Percentiles rank a stretch among this genome's conserved stretches.
Conservation (phyloP, 129 eudicot species). For the Logfia minima region DNA sequence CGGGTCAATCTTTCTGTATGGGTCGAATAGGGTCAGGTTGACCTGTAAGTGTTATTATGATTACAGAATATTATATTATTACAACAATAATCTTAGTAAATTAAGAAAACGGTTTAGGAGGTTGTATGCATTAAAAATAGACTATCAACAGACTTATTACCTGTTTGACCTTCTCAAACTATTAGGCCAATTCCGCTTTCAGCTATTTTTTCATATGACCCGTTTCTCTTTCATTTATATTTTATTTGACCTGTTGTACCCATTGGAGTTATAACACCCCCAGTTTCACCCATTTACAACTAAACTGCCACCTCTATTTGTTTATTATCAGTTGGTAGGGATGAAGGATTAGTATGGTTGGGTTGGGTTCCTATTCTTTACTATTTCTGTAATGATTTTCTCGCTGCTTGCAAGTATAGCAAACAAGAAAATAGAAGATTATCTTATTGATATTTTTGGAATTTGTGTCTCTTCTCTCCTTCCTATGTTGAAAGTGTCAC, state of each 20-base stretch:
- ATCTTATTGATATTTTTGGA: conserved; percentile 1
- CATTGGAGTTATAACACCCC: neutral
- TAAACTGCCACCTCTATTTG: neutral
- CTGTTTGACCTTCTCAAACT: neutral
- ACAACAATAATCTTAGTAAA: neutral
- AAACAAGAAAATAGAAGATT: conserved; percentile 16
- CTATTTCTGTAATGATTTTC: neutral
- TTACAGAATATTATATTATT: too few relatives aligned
- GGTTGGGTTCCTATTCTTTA: too few relatives aligned
- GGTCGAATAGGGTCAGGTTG: neutral
- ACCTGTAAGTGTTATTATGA: neutral
- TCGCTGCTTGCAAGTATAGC: conserved; percentile 21
- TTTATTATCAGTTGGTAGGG: too few relatives aligned
- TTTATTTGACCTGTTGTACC: neutral
- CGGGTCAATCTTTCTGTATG: neutral
- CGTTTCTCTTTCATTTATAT: neutral
- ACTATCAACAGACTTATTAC: neutral
- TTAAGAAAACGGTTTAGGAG: neutral
- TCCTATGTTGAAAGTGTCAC: conserved; percentile 16
- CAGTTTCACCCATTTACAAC: neutral
- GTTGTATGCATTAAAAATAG: neutral
- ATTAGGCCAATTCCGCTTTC: neutral
- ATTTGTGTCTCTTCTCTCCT: conserved; percentile 13
- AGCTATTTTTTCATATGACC: neutral
- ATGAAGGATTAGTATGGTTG: too few relatives aligned